Evolutionary conservation across 495 filamentous ascomycete genomes (phyloP).

Genomic region (Neurospora sp.): DNA sequence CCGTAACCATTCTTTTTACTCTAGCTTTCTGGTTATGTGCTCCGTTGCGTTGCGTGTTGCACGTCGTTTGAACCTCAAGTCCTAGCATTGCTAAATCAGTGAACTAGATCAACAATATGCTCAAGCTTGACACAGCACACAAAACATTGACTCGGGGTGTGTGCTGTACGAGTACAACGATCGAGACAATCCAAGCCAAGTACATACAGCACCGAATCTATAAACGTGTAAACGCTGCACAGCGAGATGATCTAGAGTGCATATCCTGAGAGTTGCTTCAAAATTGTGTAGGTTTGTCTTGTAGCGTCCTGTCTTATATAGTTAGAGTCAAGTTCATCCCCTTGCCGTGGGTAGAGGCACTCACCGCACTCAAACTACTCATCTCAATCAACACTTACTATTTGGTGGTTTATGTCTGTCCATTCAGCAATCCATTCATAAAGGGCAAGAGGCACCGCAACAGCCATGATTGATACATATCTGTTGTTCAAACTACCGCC

Average conservation of each 20-base stretch:
- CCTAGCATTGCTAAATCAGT: background rate
- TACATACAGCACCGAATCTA: background rate
- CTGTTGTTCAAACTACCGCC: background rate
- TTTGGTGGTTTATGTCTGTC: background rate
- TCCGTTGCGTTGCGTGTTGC: background rate
- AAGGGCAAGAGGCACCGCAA: background rate
- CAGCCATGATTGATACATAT: background rate
- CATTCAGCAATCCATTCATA: background rate
- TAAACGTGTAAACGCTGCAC: background rate
- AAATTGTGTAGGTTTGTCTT: background rate
- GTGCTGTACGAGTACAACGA: background rate
- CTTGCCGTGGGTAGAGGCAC: background rate
- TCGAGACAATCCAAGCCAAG: background rate
- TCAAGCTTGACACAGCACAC: background rate
- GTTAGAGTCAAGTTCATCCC: background rate
- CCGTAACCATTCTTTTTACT: background rate
- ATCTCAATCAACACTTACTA: background rate
- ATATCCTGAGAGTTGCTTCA: background rate
- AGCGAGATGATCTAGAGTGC: background rate
- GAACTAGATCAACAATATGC: background rate
- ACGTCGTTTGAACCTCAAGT: background rate
- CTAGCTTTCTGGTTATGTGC: background rate
- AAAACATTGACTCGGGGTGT: background rate
- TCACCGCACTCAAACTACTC: background rate
- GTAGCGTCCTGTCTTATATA: background rate